Evolutionary conservation across 352 stramenopile species (phyloP).

Genomic region (Pythium dissotocum): DNA sequence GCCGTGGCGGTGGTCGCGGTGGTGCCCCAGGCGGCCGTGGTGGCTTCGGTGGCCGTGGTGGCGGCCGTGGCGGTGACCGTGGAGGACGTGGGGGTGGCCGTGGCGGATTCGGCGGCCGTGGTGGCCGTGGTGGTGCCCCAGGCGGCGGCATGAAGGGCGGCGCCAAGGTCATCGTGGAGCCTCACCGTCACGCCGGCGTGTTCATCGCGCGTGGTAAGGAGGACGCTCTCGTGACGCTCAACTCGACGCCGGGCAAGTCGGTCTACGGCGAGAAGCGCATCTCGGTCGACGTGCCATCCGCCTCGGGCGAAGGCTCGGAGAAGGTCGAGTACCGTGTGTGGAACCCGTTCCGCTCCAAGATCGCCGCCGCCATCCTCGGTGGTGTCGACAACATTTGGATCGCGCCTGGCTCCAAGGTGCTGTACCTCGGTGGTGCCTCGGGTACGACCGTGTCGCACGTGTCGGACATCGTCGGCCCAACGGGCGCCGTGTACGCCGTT

Average conservation of each 20-base stretch:
- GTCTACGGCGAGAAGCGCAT: slow-evolving; percentile 99
- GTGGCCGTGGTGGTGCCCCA: slow-evolving; percentile 63
- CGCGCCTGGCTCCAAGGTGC: slow-evolving; percentile 95
- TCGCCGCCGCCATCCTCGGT: slow-evolving; percentile 98
- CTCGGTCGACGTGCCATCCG: slow-evolving; percentile 94
- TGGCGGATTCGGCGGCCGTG: slow-evolving; percentile 36
- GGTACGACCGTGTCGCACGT: slow-evolving; percentile 99
- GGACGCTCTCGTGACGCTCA: slow-evolving; percentile 98
- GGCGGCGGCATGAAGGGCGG: slow-evolving; percentile 93
- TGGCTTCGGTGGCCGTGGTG: slow-evolving; percentile 35
- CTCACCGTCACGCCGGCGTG: slow-evolving; percentile 97
- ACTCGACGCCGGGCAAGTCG: slow-evolving; percentile 97
- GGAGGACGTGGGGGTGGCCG: slow-evolving; percentile 34
- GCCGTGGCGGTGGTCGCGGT: slow-evolving; percentile 30
- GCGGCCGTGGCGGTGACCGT: slow-evolving; percentile 20
- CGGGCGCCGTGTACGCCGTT: slow-evolving; percentile 97
- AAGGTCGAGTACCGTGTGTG: slow-evolving; percentile 99
- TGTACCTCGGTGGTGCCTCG: slow-evolving; percentile 98
- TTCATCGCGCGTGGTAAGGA: slow-evolving; percentile 99
- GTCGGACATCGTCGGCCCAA: slow-evolving; percentile 98
- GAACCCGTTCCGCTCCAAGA: slow-evolving; percentile 99
- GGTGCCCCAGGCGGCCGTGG: slow-evolving; percentile 9
- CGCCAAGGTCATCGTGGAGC: slow-evolving; percentile 97
- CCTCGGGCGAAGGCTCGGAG: slow-evolving; percentile 86
- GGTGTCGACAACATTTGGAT: slow-evolving; percentile 99